Conservation (phyloP, 1,139 yeast genomes). For the Entelexis sorbosivorans region DNA sequence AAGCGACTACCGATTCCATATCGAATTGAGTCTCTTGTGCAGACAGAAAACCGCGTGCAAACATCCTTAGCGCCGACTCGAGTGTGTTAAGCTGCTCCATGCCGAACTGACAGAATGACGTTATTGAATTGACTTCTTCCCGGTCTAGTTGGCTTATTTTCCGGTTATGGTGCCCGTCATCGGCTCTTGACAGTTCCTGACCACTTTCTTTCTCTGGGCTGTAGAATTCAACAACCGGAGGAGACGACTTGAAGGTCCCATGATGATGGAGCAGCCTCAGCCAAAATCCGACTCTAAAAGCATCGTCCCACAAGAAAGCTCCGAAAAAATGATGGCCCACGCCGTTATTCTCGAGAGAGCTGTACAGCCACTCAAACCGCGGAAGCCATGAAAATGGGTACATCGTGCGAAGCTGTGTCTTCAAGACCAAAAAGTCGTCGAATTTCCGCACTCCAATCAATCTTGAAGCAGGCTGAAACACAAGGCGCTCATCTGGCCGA, state of each 20-base stretch:
- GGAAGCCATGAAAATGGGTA: neutral
- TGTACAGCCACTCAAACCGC: neutral
- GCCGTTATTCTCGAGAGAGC: neutral
- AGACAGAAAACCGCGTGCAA: neutral
- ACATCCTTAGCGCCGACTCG: neutral
- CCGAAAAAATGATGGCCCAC: neutral
- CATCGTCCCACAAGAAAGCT: constrained; percentile 2
- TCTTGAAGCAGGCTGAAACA: neutral
- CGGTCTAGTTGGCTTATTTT: neutral
- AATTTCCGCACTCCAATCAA: neutral
- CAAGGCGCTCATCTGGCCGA: neutral
- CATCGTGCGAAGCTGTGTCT: neutral
- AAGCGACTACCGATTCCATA: neutral
- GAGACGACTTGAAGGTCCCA: neutral
- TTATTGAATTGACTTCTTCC: neutral
- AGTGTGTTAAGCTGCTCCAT: neutral
- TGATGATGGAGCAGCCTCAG: neutral
- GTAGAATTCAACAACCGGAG: neutral
- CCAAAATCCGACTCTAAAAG: constrained; percentile 1
- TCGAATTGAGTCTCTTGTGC: neutral
- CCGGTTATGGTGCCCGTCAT: neutral
- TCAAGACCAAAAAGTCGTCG: neutral
- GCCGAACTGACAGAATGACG: constrained; percentile 2
- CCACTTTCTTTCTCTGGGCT: neutral
- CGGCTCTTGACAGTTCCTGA: neutral